These are phyloP conservation scores for Cercospora berteroae DNA, from an alignment of 2,329 filamentous ascomycete species.

Conservation along the genomic window DNA sequence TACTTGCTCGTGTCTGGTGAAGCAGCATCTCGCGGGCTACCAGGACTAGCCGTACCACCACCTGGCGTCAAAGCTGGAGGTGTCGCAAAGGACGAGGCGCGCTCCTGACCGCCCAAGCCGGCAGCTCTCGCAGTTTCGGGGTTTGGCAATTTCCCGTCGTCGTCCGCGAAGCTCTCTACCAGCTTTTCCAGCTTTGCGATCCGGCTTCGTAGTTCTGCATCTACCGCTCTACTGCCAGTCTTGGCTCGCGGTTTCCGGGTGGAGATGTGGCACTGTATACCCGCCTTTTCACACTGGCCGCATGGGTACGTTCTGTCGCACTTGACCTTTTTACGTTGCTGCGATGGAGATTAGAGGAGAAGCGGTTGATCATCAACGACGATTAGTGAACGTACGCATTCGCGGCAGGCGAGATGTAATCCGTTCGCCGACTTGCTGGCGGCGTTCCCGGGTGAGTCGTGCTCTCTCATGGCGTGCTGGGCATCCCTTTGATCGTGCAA, in stretches of 20 bases:
- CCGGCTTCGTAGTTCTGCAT: conserved; percentile 25
- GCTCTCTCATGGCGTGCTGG: neutral
- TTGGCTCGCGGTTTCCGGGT: conserved; percentile 27
- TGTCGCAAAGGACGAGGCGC: neutral
- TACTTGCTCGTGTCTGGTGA: conserved; percentile 31
- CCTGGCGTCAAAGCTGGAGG: neutral
- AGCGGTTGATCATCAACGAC: neutral
- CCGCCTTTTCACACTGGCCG: conserved; percentile 21
- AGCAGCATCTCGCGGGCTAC: conserved; percentile 12
- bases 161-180: conserved; percentile 26
- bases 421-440: neutral
- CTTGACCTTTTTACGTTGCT: conserved; percentile 21
- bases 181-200: conserved; percentile 28
- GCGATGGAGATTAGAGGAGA: neutral
- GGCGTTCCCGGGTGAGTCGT: neutral
- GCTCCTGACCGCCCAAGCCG: neutral
- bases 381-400: neutral
- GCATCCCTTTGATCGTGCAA: neutral
- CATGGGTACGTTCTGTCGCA: conserved; percentile 27
- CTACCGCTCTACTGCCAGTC: conserved; percentile 22
- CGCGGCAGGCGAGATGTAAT: neutral
- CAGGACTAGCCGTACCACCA: neutral
- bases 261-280: conserved; percentile 18
- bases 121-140: neutral
- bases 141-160: conserved; percentile 17